Conservation (phyloP, 192 early-diverging fungal genomes). For the Backusella psychrophila region DNA sequence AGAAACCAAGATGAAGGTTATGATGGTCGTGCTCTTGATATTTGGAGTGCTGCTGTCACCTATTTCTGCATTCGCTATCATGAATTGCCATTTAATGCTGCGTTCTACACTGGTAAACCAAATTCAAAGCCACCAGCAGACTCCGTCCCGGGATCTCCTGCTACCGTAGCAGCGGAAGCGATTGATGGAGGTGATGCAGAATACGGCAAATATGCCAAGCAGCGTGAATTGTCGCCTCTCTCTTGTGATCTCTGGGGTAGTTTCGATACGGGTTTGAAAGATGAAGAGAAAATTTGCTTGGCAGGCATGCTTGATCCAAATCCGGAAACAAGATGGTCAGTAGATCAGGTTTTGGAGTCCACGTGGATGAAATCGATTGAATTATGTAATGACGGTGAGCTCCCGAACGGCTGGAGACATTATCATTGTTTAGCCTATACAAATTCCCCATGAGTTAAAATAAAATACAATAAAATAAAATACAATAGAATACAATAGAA, state of each 20-base stretch:
- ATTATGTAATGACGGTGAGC: conserved; percentile 32
- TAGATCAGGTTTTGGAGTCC: conserved; percentile 63
- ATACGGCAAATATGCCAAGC: conserved; percentile 45
- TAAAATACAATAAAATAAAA: background rate
- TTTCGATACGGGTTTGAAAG: conserved; percentile 25
- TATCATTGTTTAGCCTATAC: conserved; percentile 9
- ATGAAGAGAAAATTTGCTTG: conserved; percentile 70
- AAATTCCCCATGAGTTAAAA: background rate
- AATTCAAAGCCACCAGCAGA: background rate
- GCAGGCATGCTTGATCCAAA: conserved; percentile 82
- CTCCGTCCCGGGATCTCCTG: conserved; percentile 34
- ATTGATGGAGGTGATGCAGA: conserved; percentile 61
- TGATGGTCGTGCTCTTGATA: conserved; percentile 85
- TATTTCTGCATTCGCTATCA: conserved; percentile 81
- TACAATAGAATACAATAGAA: background rate
- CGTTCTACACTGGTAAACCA: conserved; percentile 5
- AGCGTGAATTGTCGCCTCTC: conserved; percentile 17
- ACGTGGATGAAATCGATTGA: conserved; percentile 39
- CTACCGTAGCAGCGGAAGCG: conserved; percentile 63
- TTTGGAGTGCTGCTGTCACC: conserved; percentile 95
- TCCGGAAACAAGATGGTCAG: conserved; percentile 62
- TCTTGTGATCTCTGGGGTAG: conserved; percentile 64
- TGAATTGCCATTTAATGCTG: conserved; percentile 32
- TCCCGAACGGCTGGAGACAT: conserved; percentile 17
- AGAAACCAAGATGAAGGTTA: conserved; percentile 68